Base-by-base conservation (phyloP, 176 grass and related monocot species). In the Pontederia crassipes region DNA sequence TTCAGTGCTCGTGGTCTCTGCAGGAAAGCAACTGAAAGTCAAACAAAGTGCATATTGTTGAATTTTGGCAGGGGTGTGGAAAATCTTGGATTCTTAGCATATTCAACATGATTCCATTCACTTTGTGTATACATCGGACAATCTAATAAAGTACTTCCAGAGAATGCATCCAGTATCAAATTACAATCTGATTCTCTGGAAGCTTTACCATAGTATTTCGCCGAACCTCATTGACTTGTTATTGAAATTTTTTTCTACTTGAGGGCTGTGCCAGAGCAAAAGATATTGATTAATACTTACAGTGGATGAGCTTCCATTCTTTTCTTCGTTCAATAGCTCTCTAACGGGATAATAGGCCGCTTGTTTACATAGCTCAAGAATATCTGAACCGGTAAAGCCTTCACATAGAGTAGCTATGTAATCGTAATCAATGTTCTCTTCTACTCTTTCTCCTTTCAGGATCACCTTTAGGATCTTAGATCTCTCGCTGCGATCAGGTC, bases 371-470 rank as follows among this genome's bases (percentile, higher is more conserved):
- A 98, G 49, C 54, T 98, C 87, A 50, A 98, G 81, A 46, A 98
- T 88, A 49, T 98, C 93, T 68, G 87, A 92, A 48, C 93, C 93
- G 45, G 87, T 98, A 64, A 98, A 98, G 65, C 84, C 93, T 55
- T 92, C 87, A 27, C 87, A 98, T 8, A 98, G 80, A 52, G 65
- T 62, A 35, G 93, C 93, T 72, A 89, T 86, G 54, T 71, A 60
- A 67, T 98, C 84, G 0, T 92, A 88, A 79, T 86, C 80, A 68
- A 98, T 89, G 54, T 83, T 58, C 55, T 72, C 53, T 27, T 92
- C 84, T 0, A 79, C 82, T 58, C 76, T 81, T 85, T 98, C 93
- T 47, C 87, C 93, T 60, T 86, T 98, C 72, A 98, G 70, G 58
- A 98, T 40, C 58, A 98, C 87, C 57, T 86, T 79, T 12, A 98